Base-by-base conservation (phyloP, 2,329 filamentous ascomycete genomes). In the Tolypocladium cylindrosporum region DNA sequence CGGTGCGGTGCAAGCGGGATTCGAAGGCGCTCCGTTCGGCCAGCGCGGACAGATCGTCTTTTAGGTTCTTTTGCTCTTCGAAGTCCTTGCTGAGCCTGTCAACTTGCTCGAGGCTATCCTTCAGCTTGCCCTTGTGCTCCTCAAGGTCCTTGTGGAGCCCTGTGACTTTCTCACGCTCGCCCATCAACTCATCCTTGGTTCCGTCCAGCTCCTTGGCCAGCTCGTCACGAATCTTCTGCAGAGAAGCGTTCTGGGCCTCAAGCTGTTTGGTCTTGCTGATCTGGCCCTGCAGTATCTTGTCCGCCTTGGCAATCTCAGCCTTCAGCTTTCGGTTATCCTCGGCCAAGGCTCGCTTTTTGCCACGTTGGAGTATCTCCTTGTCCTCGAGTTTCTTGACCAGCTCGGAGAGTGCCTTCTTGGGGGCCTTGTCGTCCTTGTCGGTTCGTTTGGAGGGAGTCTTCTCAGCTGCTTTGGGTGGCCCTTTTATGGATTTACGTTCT, bases 1-100 rank as follows among this genome's bases (percentile, higher is more conserved):
- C 60, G 9, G 59, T 59, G 21, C 58, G 56, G 55, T 48, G 54
- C 55, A 56, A 21, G 4, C 57, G 57, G 9, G 51, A 43, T 21
- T 59, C 40, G 31, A 48, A 58, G n/a, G 16, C n/a, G 16, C 7
- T 11, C 5, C 4, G 1, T 1, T 41, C 27, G 14, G 8, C 8
- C 19, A 42, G 8, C 7, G 2, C 27, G n/a, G 10, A 21, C 41
- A 57, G 48, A 7, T 27, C 34, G 5, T 42, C 14, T 3, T n/a
- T 19, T 7, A 11, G 16, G 24, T n/a, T 7, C 7, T 16, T 21
- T 6, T 41, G 10, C 2, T 5, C 19, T 7, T 56, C 52, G 10
- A 39, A 7, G 1, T 43, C 24, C 10, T 40, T 16, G 4, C 19
- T 34, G n/a, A 41, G 37, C 2, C 19, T 41, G n/a, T n/a, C 21